Evolutionary conservation across 2,329 filamentous ascomycete species (phyloP).

Genomic region (Cladophialophora exuberans): DNA sequence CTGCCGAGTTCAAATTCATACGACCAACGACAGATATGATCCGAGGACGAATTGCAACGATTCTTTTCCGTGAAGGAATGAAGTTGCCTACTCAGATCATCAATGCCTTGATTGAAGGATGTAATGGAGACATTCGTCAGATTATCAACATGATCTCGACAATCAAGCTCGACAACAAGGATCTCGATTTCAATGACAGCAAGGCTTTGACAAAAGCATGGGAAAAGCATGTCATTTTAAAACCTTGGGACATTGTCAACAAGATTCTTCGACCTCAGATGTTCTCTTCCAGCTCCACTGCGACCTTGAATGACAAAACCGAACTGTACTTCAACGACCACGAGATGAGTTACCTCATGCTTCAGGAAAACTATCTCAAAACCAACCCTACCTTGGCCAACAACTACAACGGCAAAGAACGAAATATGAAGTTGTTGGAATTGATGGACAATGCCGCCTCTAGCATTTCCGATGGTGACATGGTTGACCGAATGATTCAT

Average conservation of each 20-base stretch:
- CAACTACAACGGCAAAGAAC: conserved; percentile 67
- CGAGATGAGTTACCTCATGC: conserved; percentile 95
- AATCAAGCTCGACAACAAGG: conserved; percentile 79
- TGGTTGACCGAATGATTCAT: conserved; percentile 98
- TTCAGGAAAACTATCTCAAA: conserved; percentile 95
- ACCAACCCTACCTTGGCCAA: conserved; percentile 72
- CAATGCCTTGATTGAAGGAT: conserved; percentile 93
- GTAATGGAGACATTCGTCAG: conserved; percentile 92
- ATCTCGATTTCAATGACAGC: conserved; percentile 74
- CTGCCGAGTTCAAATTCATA: conserved; percentile 83
- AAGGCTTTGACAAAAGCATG: conserved; percentile 96
- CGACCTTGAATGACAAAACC: conserved; percentile 94
- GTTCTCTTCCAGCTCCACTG: conserved; percentile 80
- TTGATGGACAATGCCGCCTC: conserved; percentile 85
- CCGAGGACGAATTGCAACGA: conserved; percentile 88
- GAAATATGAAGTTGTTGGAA: conserved; percentile 80
- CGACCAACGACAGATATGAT: conserved; percentile 90
- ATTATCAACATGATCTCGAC: conserved; percentile 99
- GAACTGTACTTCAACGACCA: conserved; percentile 99
- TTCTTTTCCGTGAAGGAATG: conserved; percentile 87
- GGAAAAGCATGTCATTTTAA: conserved; percentile 96
- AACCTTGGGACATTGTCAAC: conserved; percentile 96
- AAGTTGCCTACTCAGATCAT: conserved; percentile 83
- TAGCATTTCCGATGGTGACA: conserved; percentile 94
- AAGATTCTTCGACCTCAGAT: conserved; percentile 89